Percentiles rank a stretch among this genome's conserved stretches.
Evolutionary conservation across 495 filamentous ascomycete species (phyloP).

Genomic region (Aspergillus ellipticus): DNA sequence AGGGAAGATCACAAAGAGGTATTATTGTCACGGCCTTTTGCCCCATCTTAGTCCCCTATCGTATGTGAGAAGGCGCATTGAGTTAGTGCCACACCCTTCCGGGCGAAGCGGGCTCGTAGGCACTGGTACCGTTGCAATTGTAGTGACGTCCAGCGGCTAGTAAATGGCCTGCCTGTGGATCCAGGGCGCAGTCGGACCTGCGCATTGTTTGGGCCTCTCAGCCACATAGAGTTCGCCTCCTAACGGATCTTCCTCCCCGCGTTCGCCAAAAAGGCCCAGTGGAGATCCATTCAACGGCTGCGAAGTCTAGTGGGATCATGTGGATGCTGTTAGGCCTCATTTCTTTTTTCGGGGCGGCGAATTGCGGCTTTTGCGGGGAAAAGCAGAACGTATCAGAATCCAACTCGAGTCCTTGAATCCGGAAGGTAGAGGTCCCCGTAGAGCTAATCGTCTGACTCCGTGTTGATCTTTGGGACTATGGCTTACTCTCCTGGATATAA

Average conservation of each 20-base stretch:
- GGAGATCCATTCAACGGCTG: conserved; percentile 22
- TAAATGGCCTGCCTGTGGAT: conserved; percentile 16
- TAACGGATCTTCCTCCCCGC: conserved; percentile 16
- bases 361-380: conserved; percentile 32
- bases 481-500: conserved; percentile 17
- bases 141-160: conserved; percentile 14
- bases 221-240: conserved; percentile 21
- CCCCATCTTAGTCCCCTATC: conserved; percentile 8
- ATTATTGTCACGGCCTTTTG: conserved; percentile 6
- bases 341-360: conserved; percentile 29
- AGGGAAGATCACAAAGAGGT: conserved; percentile 7
- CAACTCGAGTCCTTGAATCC: conserved; percentile 19
- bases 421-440: conserved; percentile 21
- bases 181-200: conserved; percentile 19
- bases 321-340: conserved; percentile 28
- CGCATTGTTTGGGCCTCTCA: conserved; percentile 14
- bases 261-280: conserved; percentile 16
- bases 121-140: conserved; percentile 14
- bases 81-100: conserved; percentile 14
- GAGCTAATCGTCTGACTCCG: conserved; percentile 28
- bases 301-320: conserved; percentile 25
- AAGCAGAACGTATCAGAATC: conserved; percentile 25
- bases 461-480: conserved; percentile 20
- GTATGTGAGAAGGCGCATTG: conserved; percentile 12
- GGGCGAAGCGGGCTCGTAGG: conserved; percentile 1